Base-by-base conservation (phyloP, 495 filamentous ascomycete species). In the Rhizodiscina lignyota region DNA sequence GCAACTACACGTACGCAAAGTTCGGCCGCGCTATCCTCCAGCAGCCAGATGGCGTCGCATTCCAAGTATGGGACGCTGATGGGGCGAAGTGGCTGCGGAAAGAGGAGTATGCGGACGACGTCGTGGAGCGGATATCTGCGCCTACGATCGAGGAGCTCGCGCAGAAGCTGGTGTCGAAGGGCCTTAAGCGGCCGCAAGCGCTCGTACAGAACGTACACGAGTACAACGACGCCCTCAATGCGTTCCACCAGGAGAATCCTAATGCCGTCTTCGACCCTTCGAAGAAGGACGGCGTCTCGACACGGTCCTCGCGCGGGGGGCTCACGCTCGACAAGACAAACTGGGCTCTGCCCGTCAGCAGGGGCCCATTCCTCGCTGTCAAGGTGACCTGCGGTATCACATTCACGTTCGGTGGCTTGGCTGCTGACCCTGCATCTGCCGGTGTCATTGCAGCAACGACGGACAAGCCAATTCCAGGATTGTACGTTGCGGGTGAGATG, bases 1-100 rank as follows among this genome's bases (percentile, higher is more conserved):
- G 72, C 4, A 77, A 77, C 42, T 77, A 65, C 42, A 78, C 73
- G 0, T 78, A 77, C 39, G 73, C 72, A 27, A 63, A 63, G 39
- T 67, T 76, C 43, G 73, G 73, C 1, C 48, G 58, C 12, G 59
- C 54, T 21, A 72, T 78, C 18, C 43, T 74, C 6, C 45, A 54
- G 13, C 73, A 77, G 41, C 65, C 67, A 2, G 57, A 57, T 5
- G 61, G 67, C 15, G 40, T 64, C 20, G 74, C 66, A 2, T 77
- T 72, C 41, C 72, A 79, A 46, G 42, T 77, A 2, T 79, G 71
- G 71, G 74, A 77, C 48, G 44, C 56, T 0, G 32, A 57, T 22
- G 62, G 52, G 5, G 60, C 44, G 8, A 38, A 37, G 1, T 68
- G 63, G 61, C 48, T 77, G 10, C 53, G 71, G 4, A 27, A 38